A percentile compares a stretch with the other conserved stretches of the same genome.
Conservation (phyloP, 768 basidiomycete genomes). For the Termitomyces eurrhizus region DNA sequence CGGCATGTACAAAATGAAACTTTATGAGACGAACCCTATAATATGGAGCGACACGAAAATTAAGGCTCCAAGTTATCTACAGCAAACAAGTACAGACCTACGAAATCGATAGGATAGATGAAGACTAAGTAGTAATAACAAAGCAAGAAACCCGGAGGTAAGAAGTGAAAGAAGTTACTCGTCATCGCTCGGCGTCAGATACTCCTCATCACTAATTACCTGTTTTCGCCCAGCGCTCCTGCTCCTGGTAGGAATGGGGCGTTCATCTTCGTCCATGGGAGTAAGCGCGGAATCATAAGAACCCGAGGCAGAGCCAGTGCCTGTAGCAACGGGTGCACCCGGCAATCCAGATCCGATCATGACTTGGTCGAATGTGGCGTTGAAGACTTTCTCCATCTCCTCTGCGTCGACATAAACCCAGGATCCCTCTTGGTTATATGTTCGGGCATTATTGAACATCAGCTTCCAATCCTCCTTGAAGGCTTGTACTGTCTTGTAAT, state of each 20-base stretch:
- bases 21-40: background rate
- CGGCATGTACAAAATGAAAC: conserved; percentile 4
- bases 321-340: conserved; percentile 47
- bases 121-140: conserved; percentile 4
- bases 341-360: conserved; percentile 71
- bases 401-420: conserved; percentile 95
- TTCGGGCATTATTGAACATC: conserved; percentile 93
- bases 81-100: conserved; percentile 9
- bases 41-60: conserved; percentile 1
- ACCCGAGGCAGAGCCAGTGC: conserved; percentile 40
- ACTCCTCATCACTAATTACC: conserved; percentile 70
- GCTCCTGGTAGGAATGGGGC: conserved; percentile 47
- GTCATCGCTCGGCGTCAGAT: conserved; percentile 74
- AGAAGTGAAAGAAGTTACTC: conserved; percentile 33
- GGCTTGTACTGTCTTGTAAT: conserved; percentile 70
- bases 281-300: conserved; percentile 68
- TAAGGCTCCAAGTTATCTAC: conserved; percentile 9
- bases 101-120: conserved; percentile 6
- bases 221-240: conserved; percentile 64
- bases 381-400: conserved; percentile 89
- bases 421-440: conserved; percentile 92
- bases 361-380: conserved; percentile 59
- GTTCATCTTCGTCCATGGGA: conserved; percentile 80
- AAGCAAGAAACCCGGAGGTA: conserved; percentile 3
- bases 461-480: conserved; percentile 81